phyloP scores from a whole-genome alignment of 257 asterid species.

The Catharanthus roseus region DNA sequence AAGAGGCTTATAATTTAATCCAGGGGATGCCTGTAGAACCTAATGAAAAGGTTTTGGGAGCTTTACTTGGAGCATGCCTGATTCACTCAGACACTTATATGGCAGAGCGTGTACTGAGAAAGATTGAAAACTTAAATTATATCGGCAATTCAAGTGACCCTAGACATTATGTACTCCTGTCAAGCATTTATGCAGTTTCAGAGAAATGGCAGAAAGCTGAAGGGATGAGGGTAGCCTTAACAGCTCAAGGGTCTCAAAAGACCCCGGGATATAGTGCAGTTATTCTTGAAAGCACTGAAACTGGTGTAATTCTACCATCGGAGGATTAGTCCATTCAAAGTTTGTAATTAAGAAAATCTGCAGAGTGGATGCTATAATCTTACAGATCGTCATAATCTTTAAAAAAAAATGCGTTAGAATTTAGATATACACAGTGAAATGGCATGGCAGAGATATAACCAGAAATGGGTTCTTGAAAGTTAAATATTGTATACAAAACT shows the following conservation, averaged over 20 bases:
- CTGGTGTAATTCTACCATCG: neutral
- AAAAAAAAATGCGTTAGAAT: neutral
- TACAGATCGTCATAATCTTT: neutral
- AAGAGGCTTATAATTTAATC: constrained; percentile 52
- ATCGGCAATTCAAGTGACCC: constrained; percentile 16
- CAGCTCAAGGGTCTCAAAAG: constrained; percentile 43
- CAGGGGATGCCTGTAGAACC: constrained; percentile 56
- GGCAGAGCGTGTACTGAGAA: constrained; percentile 41
- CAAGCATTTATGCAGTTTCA: constrained; percentile 64
- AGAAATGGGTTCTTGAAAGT: neutral
- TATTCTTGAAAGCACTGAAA: constrained; percentile 11
- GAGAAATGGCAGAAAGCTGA: constrained; percentile 81
- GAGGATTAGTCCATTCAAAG: neutral
- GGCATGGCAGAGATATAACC: neutral
- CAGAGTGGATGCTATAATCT: neutral
- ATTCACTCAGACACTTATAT: constrained; percentile 41
- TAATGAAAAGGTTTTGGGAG: constrained; percentile 59
- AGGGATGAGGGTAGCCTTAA: constrained; percentile 39
- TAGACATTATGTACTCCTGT: constrained; percentile 47
- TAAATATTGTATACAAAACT: neutral
- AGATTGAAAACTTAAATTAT: constrained; percentile 26
- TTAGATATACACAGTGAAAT: neutral
- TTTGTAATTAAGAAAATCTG: neutral
- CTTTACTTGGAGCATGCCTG: constrained; percentile 70
- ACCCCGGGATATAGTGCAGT: constrained; percentile 52